Conservation (phyloP, 2,329 filamentous ascomycete species). For the Apiospora phragmitis region DNA sequence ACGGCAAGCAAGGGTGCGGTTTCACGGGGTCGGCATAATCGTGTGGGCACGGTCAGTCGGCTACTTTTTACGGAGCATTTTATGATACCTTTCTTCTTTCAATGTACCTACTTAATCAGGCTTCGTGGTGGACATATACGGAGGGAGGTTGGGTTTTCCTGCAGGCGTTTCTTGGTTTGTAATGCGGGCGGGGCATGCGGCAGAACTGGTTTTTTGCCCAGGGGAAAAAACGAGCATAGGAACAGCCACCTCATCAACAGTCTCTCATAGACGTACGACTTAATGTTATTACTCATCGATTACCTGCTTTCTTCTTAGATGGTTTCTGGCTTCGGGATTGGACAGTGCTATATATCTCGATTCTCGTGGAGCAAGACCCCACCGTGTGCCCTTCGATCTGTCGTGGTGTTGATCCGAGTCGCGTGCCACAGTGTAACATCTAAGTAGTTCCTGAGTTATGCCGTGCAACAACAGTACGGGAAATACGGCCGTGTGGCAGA, state of each 20-base stretch:
- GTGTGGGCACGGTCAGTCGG: not conserved
- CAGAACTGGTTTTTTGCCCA: not conserved
- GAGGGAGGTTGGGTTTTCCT: not conserved
- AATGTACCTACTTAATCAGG: not conserved
- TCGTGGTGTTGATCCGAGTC: not conserved
- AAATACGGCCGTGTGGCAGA: not conserved
- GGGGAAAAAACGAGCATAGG: not conserved
- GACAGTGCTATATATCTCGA: not conserved
- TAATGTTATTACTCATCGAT: not conserved
- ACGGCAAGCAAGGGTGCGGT: conserved; percentile 28
- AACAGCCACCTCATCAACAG: not conserved
- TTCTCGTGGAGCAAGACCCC: not conserved
- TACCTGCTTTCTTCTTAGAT: not conserved
- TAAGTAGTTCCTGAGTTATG: not conserved
- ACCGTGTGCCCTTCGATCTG: not conserved
- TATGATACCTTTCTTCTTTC: not conserved
- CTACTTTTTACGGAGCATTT: too few relatives aligned
- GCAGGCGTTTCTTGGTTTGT: not conserved
- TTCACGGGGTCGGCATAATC: conserved; percentile 11
- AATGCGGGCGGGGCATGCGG: not conserved
- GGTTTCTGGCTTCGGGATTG: not conserved
- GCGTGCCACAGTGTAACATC: not conserved
- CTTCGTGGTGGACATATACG: not conserved
- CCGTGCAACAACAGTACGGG: not conserved
- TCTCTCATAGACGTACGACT: not conserved